phyloP scores from a whole-genome alignment of 2,329 filamentous ascomycete genomes.

The Epicoccum nigrum region DNA sequence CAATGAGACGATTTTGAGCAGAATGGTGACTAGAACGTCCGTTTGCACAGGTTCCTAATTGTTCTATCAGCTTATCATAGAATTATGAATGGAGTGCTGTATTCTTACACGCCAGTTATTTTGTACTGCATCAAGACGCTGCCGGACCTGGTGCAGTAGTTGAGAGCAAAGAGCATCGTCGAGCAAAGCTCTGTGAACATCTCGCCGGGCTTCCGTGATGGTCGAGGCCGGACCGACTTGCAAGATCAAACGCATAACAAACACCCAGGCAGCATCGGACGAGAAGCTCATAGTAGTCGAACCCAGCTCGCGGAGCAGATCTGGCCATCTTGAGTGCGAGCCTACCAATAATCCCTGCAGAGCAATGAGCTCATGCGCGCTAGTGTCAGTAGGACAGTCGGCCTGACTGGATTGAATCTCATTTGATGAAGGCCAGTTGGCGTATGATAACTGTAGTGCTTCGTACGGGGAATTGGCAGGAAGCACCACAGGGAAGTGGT shows the following conservation, averaged over 20 bases:
- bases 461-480: conserved; percentile 49
- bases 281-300: conserved; percentile 66
- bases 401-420: conserved; percentile 58
- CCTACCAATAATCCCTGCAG: conserved; percentile 58
- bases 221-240: conserved; percentile 61
- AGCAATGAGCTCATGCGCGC: conserved; percentile 60
- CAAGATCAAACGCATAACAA: conserved; percentile 60
- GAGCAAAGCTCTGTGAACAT: conserved; percentile 57
- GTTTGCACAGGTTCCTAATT: conserved; percentile 64
- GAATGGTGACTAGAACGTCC: conserved; percentile 62
- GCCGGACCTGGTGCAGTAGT: conserved; percentile 56
- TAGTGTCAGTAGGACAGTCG: conserved; percentile 55
- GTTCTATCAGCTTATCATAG: too few species aligned
- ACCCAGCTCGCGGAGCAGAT: conserved; percentile 58
- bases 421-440: conserved; percentile 59
- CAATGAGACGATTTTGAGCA: conserved; percentile 50
- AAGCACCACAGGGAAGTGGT: conserved; percentile 53
- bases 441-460: conserved; percentile 36
- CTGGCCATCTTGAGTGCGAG: conserved; percentile 54
- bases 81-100: too few species aligned
- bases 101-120: conserved; percentile 68
- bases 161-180: conserved; percentile 58
- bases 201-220: conserved; percentile 45
- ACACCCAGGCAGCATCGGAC: conserved; percentile 55
- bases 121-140: conserved; percentile 55